Base-by-base conservation (phyloP, 345 rosid genomes). In the Lepidium sativum region DNA sequence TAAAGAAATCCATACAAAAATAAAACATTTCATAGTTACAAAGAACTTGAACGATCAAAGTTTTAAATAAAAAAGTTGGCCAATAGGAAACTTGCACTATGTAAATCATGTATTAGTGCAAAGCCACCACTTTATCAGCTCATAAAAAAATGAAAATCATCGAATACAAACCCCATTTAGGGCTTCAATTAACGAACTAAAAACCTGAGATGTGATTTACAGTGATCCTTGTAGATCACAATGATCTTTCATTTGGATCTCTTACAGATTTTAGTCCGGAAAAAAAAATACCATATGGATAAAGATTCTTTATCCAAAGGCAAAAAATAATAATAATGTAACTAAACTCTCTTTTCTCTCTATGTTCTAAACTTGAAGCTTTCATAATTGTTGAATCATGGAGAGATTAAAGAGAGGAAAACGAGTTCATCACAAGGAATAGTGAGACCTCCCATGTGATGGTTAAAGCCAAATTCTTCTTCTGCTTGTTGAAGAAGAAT, bases 401-500 rank as follows among this genome's bases (percentile, higher is more conserved):
- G 66, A 65, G 5, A 54, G 5, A 54, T 72, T 65, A 72, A 25
- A 63, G 70, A 64, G 41, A 72, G 71, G 25, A 72, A 72, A 64
- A 65, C 89, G 10, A 80, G 88, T 80, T 94, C 99, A 70, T 90
- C 95, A 65, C 99, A 90, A 56, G 99, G 99, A 62, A 94, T 88
- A 9, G 97, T 92, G 60, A 74, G 78, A 49, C 92, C 82, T 10
- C 99, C 99, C 96, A 88, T 90, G 31, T 83, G 85, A 42, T 94
- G 96, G 64, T 73, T 85, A 21, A 90, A 94, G 1, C 99, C 99
- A 10, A 94, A 94, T 80, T 94, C 99, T 54, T 94, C 99, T 71
- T 94, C 99, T 1, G 99, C 96, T 64, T 68, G 84, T 61, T 78
- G 80, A 55, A 94, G 97, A 48, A 94, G 59, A 73, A 72, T 75